A percentile compares a stretch with the other conserved stretches of the same genome.
These are phyloP conservation scores for Xylaria sp. DNA, from an alignment of 2,329 filamentous ascomycete genomes.

Conservation along the genomic window DNA sequence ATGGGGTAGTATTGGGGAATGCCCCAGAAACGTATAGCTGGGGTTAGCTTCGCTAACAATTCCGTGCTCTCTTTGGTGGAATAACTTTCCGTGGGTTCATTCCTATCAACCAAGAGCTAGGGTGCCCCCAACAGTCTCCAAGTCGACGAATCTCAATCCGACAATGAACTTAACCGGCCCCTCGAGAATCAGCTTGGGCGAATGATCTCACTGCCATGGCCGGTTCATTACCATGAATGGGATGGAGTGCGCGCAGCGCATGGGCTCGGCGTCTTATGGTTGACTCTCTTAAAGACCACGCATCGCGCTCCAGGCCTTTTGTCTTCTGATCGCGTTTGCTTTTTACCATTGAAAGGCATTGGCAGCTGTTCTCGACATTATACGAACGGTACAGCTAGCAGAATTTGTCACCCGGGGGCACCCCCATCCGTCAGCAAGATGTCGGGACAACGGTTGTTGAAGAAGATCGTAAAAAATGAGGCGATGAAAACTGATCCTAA, in stretches of 20 bases:
- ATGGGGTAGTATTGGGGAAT: constrained; percentile 27
- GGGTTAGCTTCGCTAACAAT: constrained; percentile 14
- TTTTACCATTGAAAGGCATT: constrained; percentile 6
- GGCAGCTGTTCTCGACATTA: constrained; percentile 1
- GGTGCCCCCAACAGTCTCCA: constrained; percentile 9
- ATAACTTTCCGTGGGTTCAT: constrained; percentile 21
- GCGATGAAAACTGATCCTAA: constrained; percentile 73
- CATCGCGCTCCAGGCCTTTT: constrained; percentile 8
- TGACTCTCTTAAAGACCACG: constrained; percentile 23
- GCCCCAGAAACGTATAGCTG: constrained; percentile 30
- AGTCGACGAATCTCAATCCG: constrained; percentile 11
- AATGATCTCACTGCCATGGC: constrained; percentile 20
- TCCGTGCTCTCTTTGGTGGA: constrained; percentile 36
- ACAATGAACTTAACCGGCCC: constrained; percentile 26
- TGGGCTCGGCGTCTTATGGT: constrained; percentile 20
- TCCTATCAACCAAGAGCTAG: constrained; percentile 8
- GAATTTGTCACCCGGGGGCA: constrained; percentile 10
- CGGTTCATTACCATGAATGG: constrained; percentile 18
- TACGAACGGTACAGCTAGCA: constrained; percentile 13
- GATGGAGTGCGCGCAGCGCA: constrained; percentile 3
- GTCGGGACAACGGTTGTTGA: constrained; percentile 45
- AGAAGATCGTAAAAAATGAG: constrained; percentile 63
- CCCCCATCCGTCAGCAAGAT: constrained; percentile 36
- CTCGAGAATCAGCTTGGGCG: constrained; percentile 6
- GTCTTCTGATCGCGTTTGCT: constrained; percentile 9